A percentile compares a stretch with the other conserved stretches of the same genome.
These are phyloP conservation scores for Cucurbitaria berberidis DNA, from an alignment of 2,329 filamentous ascomycete genomes.

Conservation along the genomic window DNA sequence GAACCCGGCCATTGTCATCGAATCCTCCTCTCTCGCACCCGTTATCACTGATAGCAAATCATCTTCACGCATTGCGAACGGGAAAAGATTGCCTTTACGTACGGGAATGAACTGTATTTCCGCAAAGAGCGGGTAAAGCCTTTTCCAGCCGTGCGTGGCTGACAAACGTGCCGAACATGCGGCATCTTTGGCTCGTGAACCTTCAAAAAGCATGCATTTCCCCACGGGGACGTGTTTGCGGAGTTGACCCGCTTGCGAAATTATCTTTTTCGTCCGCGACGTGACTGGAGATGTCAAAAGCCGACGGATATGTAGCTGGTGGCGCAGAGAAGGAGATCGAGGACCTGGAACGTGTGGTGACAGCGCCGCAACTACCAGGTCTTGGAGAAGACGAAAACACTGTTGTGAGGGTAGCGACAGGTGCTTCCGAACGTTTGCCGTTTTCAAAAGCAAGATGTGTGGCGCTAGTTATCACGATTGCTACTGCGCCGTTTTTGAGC, in stretches of 20 bases:
- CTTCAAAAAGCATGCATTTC: background rate
- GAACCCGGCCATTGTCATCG: no score
- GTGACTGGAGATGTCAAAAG: slow-evolving; percentile 1
- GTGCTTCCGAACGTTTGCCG: slow-evolving; percentile 20
- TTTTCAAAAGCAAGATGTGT: slow-evolving; percentile 42
- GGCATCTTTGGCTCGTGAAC: background rate
- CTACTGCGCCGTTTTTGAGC: slow-evolving; percentile 41
- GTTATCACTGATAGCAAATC: no score
- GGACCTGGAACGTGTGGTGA: slow-evolving; percentile 7
- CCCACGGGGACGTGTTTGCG: background rate
- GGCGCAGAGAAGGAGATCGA: slow-evolving; percentile 3
- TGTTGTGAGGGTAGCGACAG: slow-evolving; percentile 8
- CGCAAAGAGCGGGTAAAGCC: background rate
- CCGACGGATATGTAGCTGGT: background rate
- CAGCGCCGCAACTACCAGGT: background rate
- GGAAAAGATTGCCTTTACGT: no score
- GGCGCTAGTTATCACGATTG: slow-evolving; percentile 36
- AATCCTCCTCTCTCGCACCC: no score
- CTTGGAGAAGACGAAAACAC: slow-evolving; percentile 9
- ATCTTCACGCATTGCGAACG: no score
- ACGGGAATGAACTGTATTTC: background rate
- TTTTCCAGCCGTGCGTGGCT: background rate
- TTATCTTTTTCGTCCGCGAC: background rate
- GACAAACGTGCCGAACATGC: background rate
- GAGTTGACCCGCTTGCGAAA: background rate